Conservation (phyloP, 345 rosid genomes). For the Populus simonii region DNA sequence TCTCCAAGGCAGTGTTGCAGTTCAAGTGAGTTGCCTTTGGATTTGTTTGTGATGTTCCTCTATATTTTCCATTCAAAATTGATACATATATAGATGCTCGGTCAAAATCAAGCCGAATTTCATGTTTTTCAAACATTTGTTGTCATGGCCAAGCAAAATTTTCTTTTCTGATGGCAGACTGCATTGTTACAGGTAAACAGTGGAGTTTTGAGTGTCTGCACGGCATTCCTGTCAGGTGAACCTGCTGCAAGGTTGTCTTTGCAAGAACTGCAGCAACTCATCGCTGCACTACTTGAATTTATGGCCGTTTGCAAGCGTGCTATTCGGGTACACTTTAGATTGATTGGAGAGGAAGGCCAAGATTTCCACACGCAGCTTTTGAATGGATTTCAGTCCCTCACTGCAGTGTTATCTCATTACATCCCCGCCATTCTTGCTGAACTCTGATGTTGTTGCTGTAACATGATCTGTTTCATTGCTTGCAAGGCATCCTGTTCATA, state of each 20-base stretch:
- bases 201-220: constrained; percentile 97
- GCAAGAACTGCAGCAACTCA: constrained; percentile 94
- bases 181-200: constrained; percentile 77
- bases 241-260: constrained; percentile 95
- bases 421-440: constrained; percentile 98
- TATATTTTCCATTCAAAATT: background rate
- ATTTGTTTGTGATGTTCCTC: background rate
- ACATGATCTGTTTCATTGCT: background rate
- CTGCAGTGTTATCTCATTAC: constrained; percentile 94
- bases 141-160: background rate
- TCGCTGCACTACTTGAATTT: constrained; percentile 94
- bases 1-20: constrained; percentile 99
- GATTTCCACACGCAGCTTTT: constrained; percentile 99
- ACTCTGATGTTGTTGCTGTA: constrained; percentile 39
- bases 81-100: background rate
- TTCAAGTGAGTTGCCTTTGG: constrained; percentile 53
- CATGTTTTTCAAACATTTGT: background rate
- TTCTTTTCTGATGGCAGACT: background rate
- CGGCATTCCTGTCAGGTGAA: constrained; percentile 96
- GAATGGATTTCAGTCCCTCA: constrained; percentile 96
- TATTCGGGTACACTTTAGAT: constrained; percentile 82
- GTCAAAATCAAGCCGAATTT: background rate
- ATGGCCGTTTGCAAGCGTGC: constrained; percentile 99
- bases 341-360: constrained; percentile 97
- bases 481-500: background rate